Base-by-base conservation (phyloP, 495 filamentous ascomycete genomes). In the Penicillium atrosanguineum region DNA sequence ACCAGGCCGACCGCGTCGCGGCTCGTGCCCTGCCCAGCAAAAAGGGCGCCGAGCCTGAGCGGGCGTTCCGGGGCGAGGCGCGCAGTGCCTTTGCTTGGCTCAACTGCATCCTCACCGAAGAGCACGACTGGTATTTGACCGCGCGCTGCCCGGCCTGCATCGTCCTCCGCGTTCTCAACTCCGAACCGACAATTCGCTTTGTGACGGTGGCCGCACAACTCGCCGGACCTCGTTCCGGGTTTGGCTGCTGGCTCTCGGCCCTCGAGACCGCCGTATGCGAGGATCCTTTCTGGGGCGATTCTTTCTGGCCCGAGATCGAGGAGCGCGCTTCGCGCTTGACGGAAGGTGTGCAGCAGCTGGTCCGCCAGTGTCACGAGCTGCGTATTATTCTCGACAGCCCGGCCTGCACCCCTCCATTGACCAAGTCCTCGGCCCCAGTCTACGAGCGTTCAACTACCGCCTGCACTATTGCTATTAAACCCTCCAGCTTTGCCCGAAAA, bases 61-160 rank as follows among this genome's bases (percentile, higher is more conserved):
- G 80, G n/a, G 83, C 80, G 7, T 85, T 82, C 56, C 68, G 71
- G 12, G 81, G 80, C 3, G 76, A 82, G 42, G 82, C 81, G 12
- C 77, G 82, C 25, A 77, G 78, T 48, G 80, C 82, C 6, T 85
- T 79, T 65, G 65, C 82, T 48, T 86, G 81, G 80, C 69, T 86
- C 42, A 77, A 83, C 56, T 83, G 79, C 68, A 81, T 84, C 46
- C 61, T 84, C 8, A 74, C 58, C 23, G 79, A 82, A 50, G 81
- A 83, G 53, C 75, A 78, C 51, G 77, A 84, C 52, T 86, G 81
- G 79, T 82, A 80, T 56, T 62, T 75, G 55, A 79, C 78, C 0
- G 63, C 73, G 43, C 79, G 81, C 15, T 86, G 83, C 64, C 81
- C 82, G 19, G 75, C 76, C 19, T 86, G 83, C 60, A 72, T 81